Evolutionary conservation across 768 basidiomycete genomes (phyloP).

Genomic region (Boletus barrowsii): DNA sequence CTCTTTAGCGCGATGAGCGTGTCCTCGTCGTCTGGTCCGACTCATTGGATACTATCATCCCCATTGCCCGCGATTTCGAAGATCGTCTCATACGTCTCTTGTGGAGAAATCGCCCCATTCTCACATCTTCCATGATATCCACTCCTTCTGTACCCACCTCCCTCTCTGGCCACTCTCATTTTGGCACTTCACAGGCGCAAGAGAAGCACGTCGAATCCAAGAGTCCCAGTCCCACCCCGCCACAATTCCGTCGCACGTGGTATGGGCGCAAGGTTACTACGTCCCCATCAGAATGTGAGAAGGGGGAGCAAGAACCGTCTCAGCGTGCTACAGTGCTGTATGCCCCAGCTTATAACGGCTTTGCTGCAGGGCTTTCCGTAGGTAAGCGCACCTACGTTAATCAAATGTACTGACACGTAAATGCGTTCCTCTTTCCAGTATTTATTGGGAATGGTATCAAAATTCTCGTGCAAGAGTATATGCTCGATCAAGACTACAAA

Average conservation of each 20-base stretch:
- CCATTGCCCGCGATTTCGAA: slow-evolving; percentile 47
- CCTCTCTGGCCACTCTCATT: slow-evolving; percentile 37
- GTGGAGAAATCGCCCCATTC: slow-evolving; percentile 42
- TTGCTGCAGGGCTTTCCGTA: slow-evolving; percentile 25
- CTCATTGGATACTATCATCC: slow-evolving; percentile 70
- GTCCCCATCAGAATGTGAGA: slow-evolving; percentile 31
- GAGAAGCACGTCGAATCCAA: slow-evolving; percentile 15
- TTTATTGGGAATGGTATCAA: slow-evolving; percentile 66
- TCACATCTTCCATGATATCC: slow-evolving; percentile 20
- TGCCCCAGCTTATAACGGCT: slow-evolving; percentile 26
- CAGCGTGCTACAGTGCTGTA: slow-evolving; percentile 24
- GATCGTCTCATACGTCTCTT: slow-evolving; percentile 55
- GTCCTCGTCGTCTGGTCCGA: slow-evolving; percentile 86
- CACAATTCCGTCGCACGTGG: slow-evolving; percentile 50
- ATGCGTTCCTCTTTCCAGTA: slow-evolving; percentile 33
- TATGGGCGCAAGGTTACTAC: slow-evolving; percentile 52
- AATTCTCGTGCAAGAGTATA: slow-evolving; percentile 52
- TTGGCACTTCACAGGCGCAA: slow-evolving; percentile 15
- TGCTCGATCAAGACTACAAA: slow-evolving; percentile 44
- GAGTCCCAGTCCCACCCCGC: slow-evolving; percentile 25
- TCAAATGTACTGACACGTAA: background rate
- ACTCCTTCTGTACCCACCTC: slow-evolving; percentile 33
- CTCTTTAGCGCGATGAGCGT: slow-evolving; percentile 68
- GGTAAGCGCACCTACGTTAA: slow-evolving; percentile 4
- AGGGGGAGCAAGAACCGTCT: slow-evolving; percentile 14